Percentiles rank a stretch among this genome's conserved stretches.
phyloP scores from a whole-genome alignment of 2,329 filamentous ascomycete species.

The Alternaria sp. region DNA sequence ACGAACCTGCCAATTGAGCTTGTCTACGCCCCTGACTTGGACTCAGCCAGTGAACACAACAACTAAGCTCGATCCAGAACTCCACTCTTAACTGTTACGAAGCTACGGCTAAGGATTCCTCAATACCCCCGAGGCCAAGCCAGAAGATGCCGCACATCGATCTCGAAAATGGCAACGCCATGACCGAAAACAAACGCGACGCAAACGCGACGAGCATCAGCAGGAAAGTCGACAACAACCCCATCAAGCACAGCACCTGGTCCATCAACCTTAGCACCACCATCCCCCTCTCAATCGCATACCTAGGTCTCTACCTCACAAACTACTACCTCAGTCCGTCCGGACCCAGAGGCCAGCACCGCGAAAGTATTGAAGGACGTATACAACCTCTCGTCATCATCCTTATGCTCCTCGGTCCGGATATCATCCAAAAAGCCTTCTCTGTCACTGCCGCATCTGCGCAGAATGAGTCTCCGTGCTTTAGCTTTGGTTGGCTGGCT shows the following conservation, averaged over 20 bases:
- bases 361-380: not conserved
- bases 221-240: not conserved
- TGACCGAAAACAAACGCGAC: not conserved
- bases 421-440: not conserved
- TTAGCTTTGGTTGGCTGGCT: slow-evolving; percentile 1
- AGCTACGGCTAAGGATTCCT: too few species aligned
- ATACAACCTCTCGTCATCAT: not conserved
- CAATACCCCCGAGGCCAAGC: not conserved
- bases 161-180: not conserved
- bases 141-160: not conserved
- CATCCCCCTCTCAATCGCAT: not conserved
- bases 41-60: too few species aligned
- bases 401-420: not conserved
- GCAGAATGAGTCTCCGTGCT: not conserved
- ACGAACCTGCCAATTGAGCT: too few species aligned
- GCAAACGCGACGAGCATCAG: too few species aligned
- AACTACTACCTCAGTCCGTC: not conserved
- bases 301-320: not conserved
- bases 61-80: too few species aligned
- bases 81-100: too few species aligned
- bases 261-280: not conserved
- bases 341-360: not conserved
- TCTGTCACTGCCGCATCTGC: not conserved
- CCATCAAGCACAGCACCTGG: not conserved
- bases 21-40: too few species aligned